Conservation (phyloP, 2,329 filamentous ascomycete genomes). For the Sarocladium strictum region DNA sequence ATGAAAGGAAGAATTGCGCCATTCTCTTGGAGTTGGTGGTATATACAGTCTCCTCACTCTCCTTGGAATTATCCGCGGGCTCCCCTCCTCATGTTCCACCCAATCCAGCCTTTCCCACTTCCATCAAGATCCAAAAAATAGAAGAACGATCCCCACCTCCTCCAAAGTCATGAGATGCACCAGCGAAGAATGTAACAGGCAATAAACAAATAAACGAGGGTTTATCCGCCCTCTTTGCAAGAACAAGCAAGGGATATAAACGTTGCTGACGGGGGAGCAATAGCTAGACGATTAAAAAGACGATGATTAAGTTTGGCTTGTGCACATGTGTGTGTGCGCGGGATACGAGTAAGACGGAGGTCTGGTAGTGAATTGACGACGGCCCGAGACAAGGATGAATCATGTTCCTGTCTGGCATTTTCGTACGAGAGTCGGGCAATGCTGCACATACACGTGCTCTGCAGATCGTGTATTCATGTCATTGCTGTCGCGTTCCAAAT, state of each 20-base stretch:
- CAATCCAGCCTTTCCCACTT: not conserved
- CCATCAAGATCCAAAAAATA: not conserved
- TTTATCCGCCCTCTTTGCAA: not conserved
- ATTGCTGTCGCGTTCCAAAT: too few species aligned
- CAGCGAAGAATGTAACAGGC: not conserved
- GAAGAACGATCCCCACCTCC: not conserved
- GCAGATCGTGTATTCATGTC: too few species aligned
- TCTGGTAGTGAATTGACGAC: not conserved
- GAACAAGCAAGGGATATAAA: not conserved
- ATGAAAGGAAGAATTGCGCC: not conserved
- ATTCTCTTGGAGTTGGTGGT: constrained; percentile 2
- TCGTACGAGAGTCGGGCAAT: too few species aligned
- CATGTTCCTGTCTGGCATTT: too few species aligned
- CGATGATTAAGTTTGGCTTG: not conserved
- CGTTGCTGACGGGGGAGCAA: not conserved
- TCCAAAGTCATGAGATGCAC: not conserved
- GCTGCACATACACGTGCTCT: too few species aligned
- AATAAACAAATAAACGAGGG: not conserved
- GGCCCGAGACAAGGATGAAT: too few species aligned
- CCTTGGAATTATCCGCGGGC: not conserved
- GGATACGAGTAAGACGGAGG: not conserved
- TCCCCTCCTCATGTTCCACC: not conserved
- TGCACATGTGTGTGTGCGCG: not conserved
- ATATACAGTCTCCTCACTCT: too few species aligned
- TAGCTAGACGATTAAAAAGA: not conserved